Base-by-base conservation (phyloP, 23 red algal species). In the Agarophyton chilense region DNA sequence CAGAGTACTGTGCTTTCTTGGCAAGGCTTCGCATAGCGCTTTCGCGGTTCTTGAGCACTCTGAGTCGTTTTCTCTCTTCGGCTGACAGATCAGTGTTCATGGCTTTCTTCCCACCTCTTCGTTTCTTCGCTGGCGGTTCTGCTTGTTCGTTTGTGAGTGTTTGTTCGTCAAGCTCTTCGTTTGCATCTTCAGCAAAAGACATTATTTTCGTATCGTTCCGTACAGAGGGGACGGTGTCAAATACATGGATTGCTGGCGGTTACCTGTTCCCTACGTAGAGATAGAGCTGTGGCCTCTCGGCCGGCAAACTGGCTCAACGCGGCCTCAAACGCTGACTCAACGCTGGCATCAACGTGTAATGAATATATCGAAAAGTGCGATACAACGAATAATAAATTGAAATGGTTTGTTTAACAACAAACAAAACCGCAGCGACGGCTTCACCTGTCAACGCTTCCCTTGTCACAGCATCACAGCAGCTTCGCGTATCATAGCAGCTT, bases 21-120 rank as follows among this genome's bases (percentile, higher is more conserved):
- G 85, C 85, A n/a, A 89, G 73, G 33, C 85, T 89, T 13, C 85
- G 85, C 85, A 89, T 89, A 10, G 85, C 85, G 39, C 85, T 89
- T 47, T 89, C 85, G 36, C 85, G 85, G 52, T 89, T 89, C 52
- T 89, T 89, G 29, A 89, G 71, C 40, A 89, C 53, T 46, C 85
- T 41, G 8, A 52, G 85, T 18, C 85, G 85, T 55, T 89, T 89
- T 29, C 85, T 41, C 60, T 89, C 85, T 44, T 89, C 85, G 4
- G 73, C 85, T n/a, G 85, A 89, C 12, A 89, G 46, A 29, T 74
- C 50, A 24, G 71, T 46, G 33, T 78, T 76, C 12, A 49, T 71
- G 26, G 45, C 50, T 39, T 67, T 63, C 40, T 66, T 62, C 6
- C 83, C 83, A 74, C 83, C 51, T 54, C 62, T 62, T 42, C 83